Conservation (phyloP, 257 asterid species). For the Solanum neorickii region DNA sequence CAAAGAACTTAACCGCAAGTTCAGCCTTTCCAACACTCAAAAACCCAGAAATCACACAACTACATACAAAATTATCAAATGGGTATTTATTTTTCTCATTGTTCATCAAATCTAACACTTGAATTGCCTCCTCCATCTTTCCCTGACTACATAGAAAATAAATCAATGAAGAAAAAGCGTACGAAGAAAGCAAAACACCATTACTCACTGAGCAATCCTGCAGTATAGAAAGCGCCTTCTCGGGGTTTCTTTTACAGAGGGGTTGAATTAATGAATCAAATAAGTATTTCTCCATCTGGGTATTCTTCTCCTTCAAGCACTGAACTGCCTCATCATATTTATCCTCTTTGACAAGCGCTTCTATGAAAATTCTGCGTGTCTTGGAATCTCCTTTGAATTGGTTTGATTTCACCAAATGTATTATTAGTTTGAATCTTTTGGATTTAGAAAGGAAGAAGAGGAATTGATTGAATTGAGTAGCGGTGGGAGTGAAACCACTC, state of each 20-base stretch:
- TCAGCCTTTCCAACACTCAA: constrained; percentile 63
- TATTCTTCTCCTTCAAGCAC: constrained; percentile 19
- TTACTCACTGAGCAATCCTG: constrained; percentile 21
- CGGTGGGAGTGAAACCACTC: constrained; percentile 49
- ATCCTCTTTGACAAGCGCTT: constrained; percentile 38
- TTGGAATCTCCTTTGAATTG: constrained; percentile 23
- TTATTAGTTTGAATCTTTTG: constrained; percentile 33
- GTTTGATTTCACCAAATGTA: constrained; percentile 30
- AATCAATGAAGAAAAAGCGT: constrained; percentile 40
- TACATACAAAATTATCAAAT: constrained; percentile 56
- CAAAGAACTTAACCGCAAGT: constrained; percentile 58
- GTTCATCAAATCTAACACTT: constrained; percentile 49
- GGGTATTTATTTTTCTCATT: constrained; percentile 41
- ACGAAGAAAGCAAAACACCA: constrained; percentile 50
- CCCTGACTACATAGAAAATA: constrained; percentile 38
- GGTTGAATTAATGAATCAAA: constrained; percentile 51
- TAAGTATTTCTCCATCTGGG: constrained; percentile 8
- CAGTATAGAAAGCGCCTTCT: constrained; percentile 34
- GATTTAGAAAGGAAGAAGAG: constrained; percentile 35
- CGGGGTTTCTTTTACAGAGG: constrained; percentile 43
- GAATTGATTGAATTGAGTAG: constrained; percentile 41
- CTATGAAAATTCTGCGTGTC: constrained; percentile 27
- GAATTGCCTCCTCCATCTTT: constrained; percentile 49
- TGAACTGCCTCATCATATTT: constrained; percentile 43
- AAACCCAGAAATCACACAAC: constrained; percentile 70